Conservation (phyloP, 1,284 basidiomycete species). For the Vanrija humicola region DNA sequence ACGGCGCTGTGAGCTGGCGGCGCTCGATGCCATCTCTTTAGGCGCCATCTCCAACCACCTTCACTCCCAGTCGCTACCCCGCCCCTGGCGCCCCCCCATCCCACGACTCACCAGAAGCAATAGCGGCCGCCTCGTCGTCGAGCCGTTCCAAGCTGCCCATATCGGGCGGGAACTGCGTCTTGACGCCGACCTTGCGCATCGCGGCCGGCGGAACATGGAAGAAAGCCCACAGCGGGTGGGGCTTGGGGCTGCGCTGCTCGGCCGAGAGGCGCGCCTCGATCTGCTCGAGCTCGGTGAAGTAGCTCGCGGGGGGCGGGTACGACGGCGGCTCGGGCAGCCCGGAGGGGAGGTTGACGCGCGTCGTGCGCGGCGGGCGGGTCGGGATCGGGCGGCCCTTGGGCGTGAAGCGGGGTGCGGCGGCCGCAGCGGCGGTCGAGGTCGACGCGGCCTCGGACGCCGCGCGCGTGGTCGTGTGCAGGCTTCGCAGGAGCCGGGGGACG, state of each 20-base stretch:
- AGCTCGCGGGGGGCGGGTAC: slow-evolving; percentile 34
- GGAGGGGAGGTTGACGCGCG: slow-evolving; percentile 31
- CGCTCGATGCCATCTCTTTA: too few relatives aligned
- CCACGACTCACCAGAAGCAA: slow-evolving; percentile 33
- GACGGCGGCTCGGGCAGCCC: slow-evolving; percentile 37
- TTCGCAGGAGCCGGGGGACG: slow-evolving; percentile 21
- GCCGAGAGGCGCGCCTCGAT: slow-evolving; percentile 5
- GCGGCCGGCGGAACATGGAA: slow-evolving; percentile 36
- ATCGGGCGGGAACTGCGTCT: slow-evolving; percentile 16
- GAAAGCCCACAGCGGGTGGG: slow-evolving; percentile 48
- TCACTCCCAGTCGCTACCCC: background rate
- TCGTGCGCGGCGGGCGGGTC: slow-evolving; percentile 31
- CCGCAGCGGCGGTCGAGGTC: slow-evolving; percentile 1
- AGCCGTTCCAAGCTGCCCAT: slow-evolving; percentile 29
- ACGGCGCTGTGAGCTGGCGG: background rate
- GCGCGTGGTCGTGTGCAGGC: slow-evolving; percentile 26
- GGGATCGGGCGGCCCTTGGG: slow-evolving; percentile 37
- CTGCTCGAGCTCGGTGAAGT: slow-evolving; percentile 23
- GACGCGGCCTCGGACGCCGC: slow-evolving; percentile 4
- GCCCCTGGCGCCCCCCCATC: background rate
- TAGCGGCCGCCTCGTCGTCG: slow-evolving; percentile 21
- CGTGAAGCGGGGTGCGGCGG: slow-evolving; percentile 19
- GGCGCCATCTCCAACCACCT: too few relatives aligned
- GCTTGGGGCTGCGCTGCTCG: slow-evolving; percentile 4
- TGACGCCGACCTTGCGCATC: slow-evolving; percentile 5